Percentiles rank a stretch among this genome's conserved stretches.
phyloP scores from a whole-genome alignment of 371 early-diverging fungal genomes.

The Sporodiniella umbellata region DNA sequence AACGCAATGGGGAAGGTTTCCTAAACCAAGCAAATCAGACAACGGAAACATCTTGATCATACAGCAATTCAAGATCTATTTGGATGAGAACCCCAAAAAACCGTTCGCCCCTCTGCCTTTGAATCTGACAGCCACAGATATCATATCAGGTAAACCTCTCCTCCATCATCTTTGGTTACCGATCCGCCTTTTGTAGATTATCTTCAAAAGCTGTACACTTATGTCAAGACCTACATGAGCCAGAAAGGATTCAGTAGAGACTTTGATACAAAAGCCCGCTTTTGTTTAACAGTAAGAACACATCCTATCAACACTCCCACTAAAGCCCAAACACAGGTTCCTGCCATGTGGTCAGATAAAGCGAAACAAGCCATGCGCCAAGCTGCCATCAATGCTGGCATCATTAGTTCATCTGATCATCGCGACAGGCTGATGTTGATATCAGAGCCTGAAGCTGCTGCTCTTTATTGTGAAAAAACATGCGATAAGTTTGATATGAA shows the following conservation, averaged over 20 bases:
- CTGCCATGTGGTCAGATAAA: slow-evolving; percentile 62
- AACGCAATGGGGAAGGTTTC: slow-evolving; percentile 42
- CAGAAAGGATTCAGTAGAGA: slow-evolving; percentile 39
- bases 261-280: slow-evolving; percentile 35
- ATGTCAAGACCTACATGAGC: slow-evolving; percentile 44
- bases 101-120: slow-evolving; percentile 45
- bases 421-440: slow-evolving; percentile 53
- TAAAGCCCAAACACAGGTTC: slow-evolving; percentile 24
- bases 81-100: slow-evolving; percentile 46
- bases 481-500: slow-evolving; percentile 55
- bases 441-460: slow-evolving; percentile 63
- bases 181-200: slow-evolving; percentile 28
- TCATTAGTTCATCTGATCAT: slow-evolving; percentile 47
- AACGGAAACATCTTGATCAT: slow-evolving; percentile 23
- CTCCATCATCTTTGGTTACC: too few species aligned
- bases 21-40: slow-evolving; percentile 25
- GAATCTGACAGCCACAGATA: slow-evolving; percentile 37
- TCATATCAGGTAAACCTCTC: slow-evolving; percentile 54
- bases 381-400: slow-evolving; percentile 49
- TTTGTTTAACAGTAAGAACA: slow-evolving; percentile 40
- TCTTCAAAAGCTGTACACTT: slow-evolving; percentile 46
- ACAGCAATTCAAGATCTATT: slow-evolving; percentile 52
- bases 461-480: slow-evolving; percentile 57
- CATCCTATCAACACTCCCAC: background rate
- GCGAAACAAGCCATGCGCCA: slow-evolving; percentile 61